Base-by-base conservation (phyloP, 1,284 basidiomycete genomes). In the Jaminaea rosea region DNA sequence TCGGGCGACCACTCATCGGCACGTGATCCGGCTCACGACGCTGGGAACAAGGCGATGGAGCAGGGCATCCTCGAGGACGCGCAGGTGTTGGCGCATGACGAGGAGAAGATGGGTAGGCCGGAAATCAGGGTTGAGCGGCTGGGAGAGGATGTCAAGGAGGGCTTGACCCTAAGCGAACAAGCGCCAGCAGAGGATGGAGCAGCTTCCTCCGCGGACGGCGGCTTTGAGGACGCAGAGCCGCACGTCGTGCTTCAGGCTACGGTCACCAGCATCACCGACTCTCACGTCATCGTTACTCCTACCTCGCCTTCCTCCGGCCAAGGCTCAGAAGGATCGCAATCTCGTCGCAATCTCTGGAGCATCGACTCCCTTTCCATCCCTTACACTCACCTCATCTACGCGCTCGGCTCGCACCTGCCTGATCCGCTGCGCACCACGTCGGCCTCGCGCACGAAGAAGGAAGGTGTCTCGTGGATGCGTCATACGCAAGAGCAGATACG, bases 381-480 rank as follows among this genome's bases (percentile, higher is more conserved):
- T 7, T 72, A 72, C 49, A 59, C 67, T 17, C 68, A 73, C 47
- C 64, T 73, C 27, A 58, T 73, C 23, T 73, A 73, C 46, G 71
- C 71, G 0, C 60, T 73, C 15, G 71, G 71, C 45, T 67, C 64
- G 13, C 69, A 73, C 42, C 54, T 73, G 21, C 71, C 71, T 2
- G 71, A 73, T 32, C 71, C 71, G 8, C 55, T 73, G 15, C 62
- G 68, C 44, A 67, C 59, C n/a, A 23, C 24, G 11, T n/a, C n/a
- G n/a, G 65, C 69, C 5, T 58, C 68, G 7, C 56, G 62, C 24
- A 63, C 62, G 17, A 73, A 73, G 54, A 28, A 46, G 8, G 54
- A 65, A 13, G 68, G 71, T 19, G 49, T 66, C 10, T 8, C 44
- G 19, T 72, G 68, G 71, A 70, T 73, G 68, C 46, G 51, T 23